Conservation (phyloP, 2,329 filamentous ascomycete genomes). For the Xylaria multiplex region DNA sequence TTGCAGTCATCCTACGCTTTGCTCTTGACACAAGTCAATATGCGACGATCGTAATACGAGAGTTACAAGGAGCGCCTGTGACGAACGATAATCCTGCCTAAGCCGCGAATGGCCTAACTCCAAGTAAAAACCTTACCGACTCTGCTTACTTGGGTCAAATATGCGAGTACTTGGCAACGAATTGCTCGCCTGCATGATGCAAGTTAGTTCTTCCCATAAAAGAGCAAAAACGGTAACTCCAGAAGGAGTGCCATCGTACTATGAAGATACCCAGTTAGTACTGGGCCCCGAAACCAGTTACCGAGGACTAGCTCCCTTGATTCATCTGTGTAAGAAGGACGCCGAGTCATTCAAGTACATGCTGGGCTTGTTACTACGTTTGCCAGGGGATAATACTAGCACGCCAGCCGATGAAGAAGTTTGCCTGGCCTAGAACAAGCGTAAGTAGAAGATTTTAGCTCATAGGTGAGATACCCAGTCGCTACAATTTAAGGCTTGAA, state of each 20-base stretch:
- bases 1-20: constrained; percentile 50
- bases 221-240: not conserved
- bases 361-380: not conserved
- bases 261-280: not conserved
- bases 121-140: constrained; percentile 1
- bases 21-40: constrained; percentile 50
- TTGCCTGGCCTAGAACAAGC: not conserved
- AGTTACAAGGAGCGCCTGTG: constrained; percentile 45
- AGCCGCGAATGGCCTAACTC: constrained; percentile 2
- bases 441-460: constrained; percentile 15
- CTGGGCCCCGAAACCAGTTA: not conserved
- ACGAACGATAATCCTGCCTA: constrained; percentile 13
- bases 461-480: constrained; percentile 42
- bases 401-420: not conserved
- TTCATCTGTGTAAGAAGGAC: too few relatives aligned
- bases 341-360: not conserved
- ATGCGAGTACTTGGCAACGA: not conserved
- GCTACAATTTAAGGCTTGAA: constrained; percentile 26
- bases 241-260: not conserved
- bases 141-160: constrained; percentile 9
- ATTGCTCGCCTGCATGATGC: not conserved
- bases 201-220: not conserved
- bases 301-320: not conserved
- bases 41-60: constrained; percentile 49
- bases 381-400: not conserved